Base-by-base conservation (phyloP, 495 filamentous ascomycete genomes). In the Trichoderma virens region DNA sequence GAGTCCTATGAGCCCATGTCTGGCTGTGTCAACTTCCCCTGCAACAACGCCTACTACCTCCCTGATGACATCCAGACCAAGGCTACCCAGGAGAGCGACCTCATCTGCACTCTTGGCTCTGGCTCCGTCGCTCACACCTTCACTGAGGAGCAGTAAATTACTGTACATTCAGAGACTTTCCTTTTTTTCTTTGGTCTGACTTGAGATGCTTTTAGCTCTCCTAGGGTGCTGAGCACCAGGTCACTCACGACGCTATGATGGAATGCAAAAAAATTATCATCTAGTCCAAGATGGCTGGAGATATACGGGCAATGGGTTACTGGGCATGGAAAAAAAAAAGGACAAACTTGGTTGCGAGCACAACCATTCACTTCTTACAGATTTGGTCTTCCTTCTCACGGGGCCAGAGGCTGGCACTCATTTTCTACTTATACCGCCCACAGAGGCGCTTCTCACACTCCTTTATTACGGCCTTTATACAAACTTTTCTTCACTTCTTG, bases 11-110 rank as follows among this genome's bases (percentile, higher is more conserved):
- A 45, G 2, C 66, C 63, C n/a, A 43, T 66, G 62, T 80, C 80
- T 5, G 82, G 82, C 59, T 84, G 82, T 70, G 64, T 71, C 25
- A 25, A 56, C 27, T 82, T 80, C 72, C 79, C 78, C 34, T 84
- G 82, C 73, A 56, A 67, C 60, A 74, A 72, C 54, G 78, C 76
- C 54, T 84, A 84, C 73, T 79, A 80, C 73, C 43, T 65, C n/a
- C 75, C 77, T 28, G 70, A 83, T 27, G 80, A 84, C 63, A 59
- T 76, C 62, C 76, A 80, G 68, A 84, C 82, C 60, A 73, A 76
- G 66, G 64, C 72, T 31, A 78, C 78, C 62, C 3, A 27, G 6
- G 69, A 73, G 68, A 66, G 64, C 0, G 72, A 80, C 61, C 69
- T 80, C 41, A 65, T 74, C 62, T 72, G 71, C 65, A 79, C 77